A percentile compares a stretch with the other conserved stretches of the same genome.
Conservation (phyloP, 768 basidiomycete genomes). For the Mycena haematopus region DNA sequence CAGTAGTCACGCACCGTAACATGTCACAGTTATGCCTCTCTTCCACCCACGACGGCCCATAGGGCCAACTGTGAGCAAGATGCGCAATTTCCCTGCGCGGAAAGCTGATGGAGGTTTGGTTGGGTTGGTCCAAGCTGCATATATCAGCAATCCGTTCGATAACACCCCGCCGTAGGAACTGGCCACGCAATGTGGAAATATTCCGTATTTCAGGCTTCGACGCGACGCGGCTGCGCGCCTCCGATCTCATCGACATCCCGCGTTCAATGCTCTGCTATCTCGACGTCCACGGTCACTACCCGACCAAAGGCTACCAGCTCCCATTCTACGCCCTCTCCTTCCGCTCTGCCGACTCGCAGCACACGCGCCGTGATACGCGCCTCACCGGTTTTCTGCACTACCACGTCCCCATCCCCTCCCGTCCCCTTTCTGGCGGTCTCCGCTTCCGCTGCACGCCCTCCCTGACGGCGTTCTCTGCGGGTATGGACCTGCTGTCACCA, state of each 20-base stretch:
- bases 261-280: not conserved
- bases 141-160: not conserved
- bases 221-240: conserved; percentile 1
- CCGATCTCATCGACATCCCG: conserved; percentile 12
- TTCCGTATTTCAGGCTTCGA: conserved; percentile 6
- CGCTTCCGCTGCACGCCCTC: conserved; percentile 11
- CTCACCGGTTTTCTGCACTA: conserved; percentile 11
- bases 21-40: conserved; percentile 12
- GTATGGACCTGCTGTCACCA: conserved; percentile 1
- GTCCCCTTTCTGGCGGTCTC: conserved; percentile 14
- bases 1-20: too few relatives aligned
- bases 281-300: conserved; percentile 7
- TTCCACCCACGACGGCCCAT: not conserved
- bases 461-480: not conserved
- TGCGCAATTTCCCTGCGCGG: conserved; percentile 3
- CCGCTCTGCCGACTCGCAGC: conserved; percentile 8
- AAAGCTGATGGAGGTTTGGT: conserved; percentile 6
- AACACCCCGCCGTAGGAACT: not conserved
- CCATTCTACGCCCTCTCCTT: conserved; percentile 2
- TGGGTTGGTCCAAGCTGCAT: not conserved
- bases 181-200: not conserved
- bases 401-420: conserved; percentile 1
- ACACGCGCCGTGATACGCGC: conserved; percentile 7
- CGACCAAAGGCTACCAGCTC: not conserved
- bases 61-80: conserved; percentile 1